A percentile compares a stretch with the other conserved stretches of the same genome.
Evolutionary conservation across 2,329 filamentous ascomycete species (phyloP).

Genomic region (Kalmusia sp.): DNA sequence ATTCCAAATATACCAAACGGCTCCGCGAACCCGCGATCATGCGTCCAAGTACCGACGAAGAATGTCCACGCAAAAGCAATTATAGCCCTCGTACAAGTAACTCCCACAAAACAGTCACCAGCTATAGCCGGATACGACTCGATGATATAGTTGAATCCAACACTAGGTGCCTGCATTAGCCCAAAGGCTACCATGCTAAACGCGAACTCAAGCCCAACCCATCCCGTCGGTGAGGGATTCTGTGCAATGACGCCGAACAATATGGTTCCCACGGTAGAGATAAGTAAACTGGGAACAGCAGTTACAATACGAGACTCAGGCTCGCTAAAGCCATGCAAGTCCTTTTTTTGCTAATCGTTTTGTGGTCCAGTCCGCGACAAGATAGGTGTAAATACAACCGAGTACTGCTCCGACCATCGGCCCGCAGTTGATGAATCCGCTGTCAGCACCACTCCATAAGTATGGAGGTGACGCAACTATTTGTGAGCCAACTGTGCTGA

Average conservation of each 20-base stretch:
- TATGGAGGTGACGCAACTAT: conserved; percentile 49
- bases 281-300: conserved; percentile 46
- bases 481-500: conserved; percentile 47
- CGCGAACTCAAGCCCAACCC: conserved; percentile 50
- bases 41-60: conserved; percentile 59
- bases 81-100: conserved; percentile 57
- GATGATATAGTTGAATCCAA: conserved; percentile 58
- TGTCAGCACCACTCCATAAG: conserved; percentile 49
- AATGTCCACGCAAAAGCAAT: conserved; percentile 64
- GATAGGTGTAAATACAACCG: conserved; percentile 46
- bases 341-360: conserved; percentile 46
- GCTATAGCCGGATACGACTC: conserved; percentile 58
- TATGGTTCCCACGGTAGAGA: conserved; percentile 47
- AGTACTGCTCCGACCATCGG: conserved; percentile 46
- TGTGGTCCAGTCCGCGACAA: conserved; percentile 46
- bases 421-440: conserved; percentile 49
- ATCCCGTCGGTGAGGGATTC: conserved; percentile 43
- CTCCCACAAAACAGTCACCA: conserved; percentile 62
- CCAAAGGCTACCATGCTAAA: conserved; percentile 50
- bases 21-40: conserved; percentile 51
- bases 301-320: conserved; percentile 49
- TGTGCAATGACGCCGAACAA: conserved; percentile 50
- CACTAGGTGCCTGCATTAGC: conserved; percentile 50
- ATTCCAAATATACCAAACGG: conserved; percentile 62
- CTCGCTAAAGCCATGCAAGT: conserved; percentile 47